These are phyloP conservation scores for Russula griseocarnosa DNA, from an alignment of 768 basidiomycete species.

Conservation along the genomic window DNA sequence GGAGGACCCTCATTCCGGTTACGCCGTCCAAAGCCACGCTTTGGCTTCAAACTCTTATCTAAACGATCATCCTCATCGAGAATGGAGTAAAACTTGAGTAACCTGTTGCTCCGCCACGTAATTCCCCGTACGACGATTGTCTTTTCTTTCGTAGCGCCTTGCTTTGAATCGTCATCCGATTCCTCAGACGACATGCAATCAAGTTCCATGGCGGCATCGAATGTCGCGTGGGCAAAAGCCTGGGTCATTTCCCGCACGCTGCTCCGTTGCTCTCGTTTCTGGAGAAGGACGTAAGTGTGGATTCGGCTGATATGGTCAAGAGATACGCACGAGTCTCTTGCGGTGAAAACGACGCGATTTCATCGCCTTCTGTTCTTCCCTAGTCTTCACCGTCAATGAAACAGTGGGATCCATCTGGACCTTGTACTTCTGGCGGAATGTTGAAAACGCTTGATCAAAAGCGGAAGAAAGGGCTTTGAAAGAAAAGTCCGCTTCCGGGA, in stretches of 20 bases:
- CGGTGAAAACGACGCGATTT: constrained; percentile 57
- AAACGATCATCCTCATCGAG: constrained; percentile 56
- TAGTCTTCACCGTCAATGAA: constrained; percentile 44
- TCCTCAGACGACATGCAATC: constrained; percentile 84
- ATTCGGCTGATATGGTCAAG: background rate
- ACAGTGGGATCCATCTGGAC: constrained; percentile 49
- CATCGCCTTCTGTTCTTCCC: constrained; percentile 60
- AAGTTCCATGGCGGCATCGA: constrained; percentile 64
- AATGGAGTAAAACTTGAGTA: constrained; percentile 54
- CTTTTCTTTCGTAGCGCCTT: constrained; percentile 32
- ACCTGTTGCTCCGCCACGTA: constrained; percentile 63
- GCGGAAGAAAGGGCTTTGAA: constrained; percentile 56
- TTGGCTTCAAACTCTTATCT: constrained; percentile 47
- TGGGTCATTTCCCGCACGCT: constrained; percentile 52
- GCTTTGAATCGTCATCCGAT: constrained; percentile 50
- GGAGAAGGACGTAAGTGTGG: constrained; percentile 9
- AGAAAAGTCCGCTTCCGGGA: constrained; percentile 60
- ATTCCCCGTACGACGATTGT: constrained; percentile 54
- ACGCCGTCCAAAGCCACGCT: constrained; percentile 54
- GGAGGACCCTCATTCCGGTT: constrained; percentile 50
- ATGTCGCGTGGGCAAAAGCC: constrained; percentile 56
- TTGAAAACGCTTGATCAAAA: constrained; percentile 70
- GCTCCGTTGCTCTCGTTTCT: constrained; percentile 69
- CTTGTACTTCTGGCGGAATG: constrained; percentile 63
- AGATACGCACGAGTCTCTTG: constrained; percentile 54